Percentiles rank a stretch among this genome's conserved stretches.
These are phyloP conservation scores for Tilletia horrida DNA, from an alignment of 1,284 basidiomycete species.

Conservation along the genomic window DNA sequence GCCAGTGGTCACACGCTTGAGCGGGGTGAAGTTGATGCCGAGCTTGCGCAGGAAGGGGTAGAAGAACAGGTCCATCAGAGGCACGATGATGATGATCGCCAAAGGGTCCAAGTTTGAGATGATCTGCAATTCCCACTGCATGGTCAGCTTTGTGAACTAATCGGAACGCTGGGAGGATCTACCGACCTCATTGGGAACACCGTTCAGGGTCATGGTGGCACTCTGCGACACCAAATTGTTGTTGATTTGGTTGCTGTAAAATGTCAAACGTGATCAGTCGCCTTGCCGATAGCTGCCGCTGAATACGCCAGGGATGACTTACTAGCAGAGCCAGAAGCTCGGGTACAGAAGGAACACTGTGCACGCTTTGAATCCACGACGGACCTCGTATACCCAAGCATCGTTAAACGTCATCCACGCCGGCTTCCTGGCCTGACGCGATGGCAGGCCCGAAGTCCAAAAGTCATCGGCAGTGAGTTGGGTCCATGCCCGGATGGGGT, in stretches of 20 bases:
- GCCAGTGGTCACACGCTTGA: conserved; percentile 50
- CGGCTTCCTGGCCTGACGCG: conserved; percentile 56
- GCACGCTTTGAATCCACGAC: conserved; percentile 78
- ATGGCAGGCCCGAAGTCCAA: conserved; percentile 68
- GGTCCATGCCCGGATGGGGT: conserved; percentile 49
- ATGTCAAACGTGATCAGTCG: too few relatives aligned
- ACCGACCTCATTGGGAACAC: conserved; percentile 72
- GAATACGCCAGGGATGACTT: too few relatives aligned
- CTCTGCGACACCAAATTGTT: conserved; percentile 68
- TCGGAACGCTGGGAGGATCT: too few relatives aligned
- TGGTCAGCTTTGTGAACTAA: too few relatives aligned
- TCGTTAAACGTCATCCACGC: conserved; percentile 59
- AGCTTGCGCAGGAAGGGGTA: conserved; percentile 70
- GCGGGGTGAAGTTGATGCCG: conserved; percentile 63
- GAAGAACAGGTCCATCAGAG: conserved; percentile 59
- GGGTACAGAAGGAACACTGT: conserved; percentile 72
- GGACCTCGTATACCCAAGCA: conserved; percentile 72
- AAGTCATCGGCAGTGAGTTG: conserved; percentile 63
- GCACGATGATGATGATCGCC: conserved; percentile 57
- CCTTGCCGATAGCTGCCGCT: too few relatives aligned
- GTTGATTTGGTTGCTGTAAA: conserved; percentile 54
- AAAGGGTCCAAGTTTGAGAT: conserved; percentile 76
- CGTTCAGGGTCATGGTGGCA: conserved; percentile 62
- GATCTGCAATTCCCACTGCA: conserved; percentile 48
- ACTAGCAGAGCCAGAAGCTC: conserved; percentile 58